These are phyloP conservation scores for Chlorella vulgaris DNA, from an alignment of 139 green algal genomes.

Conservation along the genomic window DNA sequence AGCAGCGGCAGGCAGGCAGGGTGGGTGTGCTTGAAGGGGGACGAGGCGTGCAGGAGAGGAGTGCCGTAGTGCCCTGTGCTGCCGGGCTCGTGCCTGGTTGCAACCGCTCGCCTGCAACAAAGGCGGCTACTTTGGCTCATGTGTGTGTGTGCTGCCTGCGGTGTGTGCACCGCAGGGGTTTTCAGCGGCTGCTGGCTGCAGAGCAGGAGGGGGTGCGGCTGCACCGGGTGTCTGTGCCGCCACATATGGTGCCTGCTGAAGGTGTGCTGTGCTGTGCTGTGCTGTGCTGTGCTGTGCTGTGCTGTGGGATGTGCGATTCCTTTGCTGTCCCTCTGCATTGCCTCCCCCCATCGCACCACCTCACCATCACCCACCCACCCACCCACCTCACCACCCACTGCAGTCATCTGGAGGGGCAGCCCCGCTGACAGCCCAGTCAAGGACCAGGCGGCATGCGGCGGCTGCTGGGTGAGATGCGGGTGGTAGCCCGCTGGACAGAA, in stretches of 20 bases:
- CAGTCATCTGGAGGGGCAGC: conserved; percentile 56
- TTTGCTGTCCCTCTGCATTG: too few species aligned
- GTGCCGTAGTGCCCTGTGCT: too few species aligned
- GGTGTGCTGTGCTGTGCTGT: conserved; percentile 1
- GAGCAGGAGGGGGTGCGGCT: not conserved
- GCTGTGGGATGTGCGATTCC: too few species aligned
- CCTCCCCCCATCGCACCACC: not conserved
- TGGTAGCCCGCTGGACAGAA: not conserved
- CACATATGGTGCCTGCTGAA: conserved; percentile 32
- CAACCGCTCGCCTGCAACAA: not conserved
- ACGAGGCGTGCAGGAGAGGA: too few species aligned
- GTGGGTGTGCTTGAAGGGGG: too few species aligned
- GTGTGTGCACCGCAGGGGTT: not conserved
- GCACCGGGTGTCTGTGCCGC: conserved; percentile 13
- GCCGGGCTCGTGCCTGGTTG: too few species aligned
- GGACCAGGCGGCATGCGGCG: conserved; percentile 65
- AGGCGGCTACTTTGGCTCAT: not conserved
- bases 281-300: too few species aligned
- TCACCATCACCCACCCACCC: not conserved
- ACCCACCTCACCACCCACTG: not conserved
- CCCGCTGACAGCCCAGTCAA: conserved; percentile 63
- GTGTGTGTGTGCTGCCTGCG: not conserved
- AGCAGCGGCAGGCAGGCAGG: too few species aligned
- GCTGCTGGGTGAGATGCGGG: conserved; percentile 48
- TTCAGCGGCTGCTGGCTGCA: conserved; percentile 10